Evolutionary conservation across 352 stramenopile genomes (phyloP), one percentile per base, ranked within the genome.

Genomic region (Globisporangium takayamanum): DNA sequence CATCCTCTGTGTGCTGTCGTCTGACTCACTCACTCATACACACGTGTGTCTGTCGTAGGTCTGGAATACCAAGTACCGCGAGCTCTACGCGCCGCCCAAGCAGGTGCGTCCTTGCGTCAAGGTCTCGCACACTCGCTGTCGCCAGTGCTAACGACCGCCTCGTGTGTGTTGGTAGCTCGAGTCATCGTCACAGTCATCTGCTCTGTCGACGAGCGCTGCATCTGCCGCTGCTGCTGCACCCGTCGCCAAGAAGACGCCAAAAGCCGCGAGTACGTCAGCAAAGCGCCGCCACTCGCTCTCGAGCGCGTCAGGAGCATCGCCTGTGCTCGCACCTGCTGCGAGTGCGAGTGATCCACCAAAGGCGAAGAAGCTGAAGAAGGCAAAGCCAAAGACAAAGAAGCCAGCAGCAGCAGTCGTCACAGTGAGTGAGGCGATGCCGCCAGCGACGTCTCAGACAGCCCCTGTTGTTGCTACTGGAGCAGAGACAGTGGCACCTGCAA

Each of bases 31-130:
- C 12, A 36, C 54, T 18, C 7, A 20, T 57, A n/a, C n/a, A 26
- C 5, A 7, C 39, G 25, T 41, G 16, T 12, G 20, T 46, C 55
- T n/a, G 25, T 22, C 48, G 18, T 30, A 67, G 60, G 20, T 47
- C 11, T 67, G 60, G 60, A 55, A 67, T 33, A 49, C 20, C 39
- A 62, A 58, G 44, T 59, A 48, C 12, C 60, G 42, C 20, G 50
- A 25, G 3, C 41, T 48, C 12, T 53, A 57, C n/a, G 15, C 20
- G 18, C 36, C 42, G 16, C 54, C 62, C 3, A 20, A n/a, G 20
- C 18, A 37, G 25, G 10, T 22, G 26, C 48, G 16, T 48, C 44
- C 42, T 48, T 16, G 33, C 33, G 10, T 39, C 10, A 5, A 30
- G 28, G 28, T 30, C 8, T 54, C 2, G 11, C 28, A 25, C 16